Percentiles rank a stretch among this genome's conserved stretches.
These are phyloP conservation scores for Aaosphaeria arxii DNA, from an alignment of 2,329 filamentous ascomycete genomes.

Conservation along the genomic window DNA sequence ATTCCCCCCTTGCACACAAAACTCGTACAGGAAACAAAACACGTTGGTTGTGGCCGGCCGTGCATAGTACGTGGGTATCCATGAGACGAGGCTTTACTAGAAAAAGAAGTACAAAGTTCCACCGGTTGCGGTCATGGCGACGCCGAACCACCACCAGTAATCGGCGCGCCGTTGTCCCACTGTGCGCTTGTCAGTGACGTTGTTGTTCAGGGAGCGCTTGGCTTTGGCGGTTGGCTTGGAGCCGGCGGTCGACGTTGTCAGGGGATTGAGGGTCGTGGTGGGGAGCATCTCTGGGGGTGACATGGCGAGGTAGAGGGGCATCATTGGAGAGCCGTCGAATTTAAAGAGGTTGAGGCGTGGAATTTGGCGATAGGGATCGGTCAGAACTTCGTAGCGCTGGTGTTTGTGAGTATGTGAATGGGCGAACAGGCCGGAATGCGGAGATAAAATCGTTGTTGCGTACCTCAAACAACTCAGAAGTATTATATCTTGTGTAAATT, in stretches of 20 bases:
- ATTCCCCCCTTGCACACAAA: no score
- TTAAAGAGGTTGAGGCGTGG: conserved; percentile 62
- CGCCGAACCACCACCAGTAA: conserved; percentile 50
- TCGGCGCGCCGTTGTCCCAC: conserved; percentile 39
- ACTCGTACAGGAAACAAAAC: no score
- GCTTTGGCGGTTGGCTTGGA: conserved; percentile 34
- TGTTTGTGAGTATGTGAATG: neutral
- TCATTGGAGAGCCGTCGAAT: conserved; percentile 63
- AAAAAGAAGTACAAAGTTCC: conserved; percentile 48
- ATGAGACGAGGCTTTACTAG: conserved; percentile 9
- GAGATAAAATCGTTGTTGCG: neutral
- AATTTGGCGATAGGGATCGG: conserved; percentile 61
- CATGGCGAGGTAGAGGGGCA: conserved; percentile 65
- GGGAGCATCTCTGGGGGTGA: conserved; percentile 67
- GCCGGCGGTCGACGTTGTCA: conserved; percentile 34
- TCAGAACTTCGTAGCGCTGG: conserved; percentile 46
- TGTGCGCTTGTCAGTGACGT: conserved; percentile 33
- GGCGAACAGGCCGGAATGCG: neutral
- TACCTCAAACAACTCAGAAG: conserved; percentile 62
- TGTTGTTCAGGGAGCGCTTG: conserved; percentile 39
- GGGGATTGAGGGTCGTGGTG: conserved; percentile 62
- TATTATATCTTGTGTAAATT: conserved; percentile 65
- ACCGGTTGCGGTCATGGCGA: conserved; percentile 47
- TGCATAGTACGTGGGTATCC: no score
- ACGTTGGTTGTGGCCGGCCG: no score